A percentile compares a stretch with the other conserved stretches of the same genome.
phyloP scores from a whole-genome alignment of 345 rosid genomes.

The Mallotus nudiflorus region DNA sequence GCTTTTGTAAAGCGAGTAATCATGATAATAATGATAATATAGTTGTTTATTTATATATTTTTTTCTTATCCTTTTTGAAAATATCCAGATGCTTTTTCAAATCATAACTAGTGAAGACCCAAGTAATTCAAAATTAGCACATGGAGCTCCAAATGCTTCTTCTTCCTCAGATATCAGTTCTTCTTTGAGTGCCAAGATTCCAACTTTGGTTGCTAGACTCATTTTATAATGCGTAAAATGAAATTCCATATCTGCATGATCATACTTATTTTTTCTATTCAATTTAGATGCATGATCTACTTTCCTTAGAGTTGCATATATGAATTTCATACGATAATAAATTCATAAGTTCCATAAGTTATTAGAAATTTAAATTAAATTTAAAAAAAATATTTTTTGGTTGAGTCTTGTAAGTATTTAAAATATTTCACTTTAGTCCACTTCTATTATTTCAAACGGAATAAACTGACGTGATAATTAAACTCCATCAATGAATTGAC shows the following conservation, averaged over 20 bases:
- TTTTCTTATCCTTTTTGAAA: neutral
- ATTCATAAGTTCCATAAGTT: too few species aligned
- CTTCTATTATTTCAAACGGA: too few species aligned
- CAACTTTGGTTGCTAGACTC: conserved; percentile 80
- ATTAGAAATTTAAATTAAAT: too few species aligned
- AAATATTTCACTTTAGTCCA: too few species aligned
- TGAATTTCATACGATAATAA: too few species aligned
- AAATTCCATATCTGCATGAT: conserved; percentile 77
- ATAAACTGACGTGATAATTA: too few species aligned
- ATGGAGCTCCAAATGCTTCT: conserved; percentile 24
- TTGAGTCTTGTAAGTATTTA: too few species aligned
- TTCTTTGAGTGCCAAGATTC: conserved; percentile 77
- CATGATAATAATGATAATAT: conserved; percentile 28
- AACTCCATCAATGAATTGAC: too few species aligned
- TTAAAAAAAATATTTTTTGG: too few species aligned
- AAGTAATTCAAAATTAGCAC: conserved; percentile 30
- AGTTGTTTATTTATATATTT: neutral
- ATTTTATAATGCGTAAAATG: too few species aligned
- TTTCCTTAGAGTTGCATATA: too few species aligned
- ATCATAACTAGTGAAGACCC: conserved; percentile 51
- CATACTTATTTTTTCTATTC: conserved; percentile 47
- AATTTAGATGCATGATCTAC: too few species aligned
- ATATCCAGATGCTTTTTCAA: conserved; percentile 63
- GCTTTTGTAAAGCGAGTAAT: conserved; percentile 30
- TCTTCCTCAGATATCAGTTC: conserved; percentile 56